Base-by-base conservation (phyloP, 2,329 filamentous ascomycete genomes). In the Exophiala alcalophila region DNA sequence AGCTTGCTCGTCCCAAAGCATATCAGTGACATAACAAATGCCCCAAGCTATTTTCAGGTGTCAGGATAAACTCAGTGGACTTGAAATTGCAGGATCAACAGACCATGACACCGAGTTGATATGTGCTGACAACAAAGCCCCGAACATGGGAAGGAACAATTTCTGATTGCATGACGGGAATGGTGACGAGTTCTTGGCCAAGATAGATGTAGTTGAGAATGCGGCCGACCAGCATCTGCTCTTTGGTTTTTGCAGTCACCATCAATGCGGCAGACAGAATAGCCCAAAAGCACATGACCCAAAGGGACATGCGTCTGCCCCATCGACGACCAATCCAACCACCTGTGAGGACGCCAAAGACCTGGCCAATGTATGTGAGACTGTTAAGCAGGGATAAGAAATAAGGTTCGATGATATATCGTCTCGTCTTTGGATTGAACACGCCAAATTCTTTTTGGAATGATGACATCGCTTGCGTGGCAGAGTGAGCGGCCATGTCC, bases 181-280 rank as follows among this genome's bases (percentile, higher is more conserved):
- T 35, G 6, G 38, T 41, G 4, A 38, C 38, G 11, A 48, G 40
- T 12, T 48, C 45, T n/a, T 42, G 38, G 11, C 45, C 45, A 9
- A 48, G 25, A 15, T 48, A 48, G 40, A 48, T 30, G 19, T 48
- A 48, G 30, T 48, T 48, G 20, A 48, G 7, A 12, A 48, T 40
- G 5, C 45, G 40, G 7, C 31, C 45, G 23, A 32, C 35, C 16
- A 48, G 16, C 11, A 48, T 30, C 24, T 48, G 45, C 16, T 48
- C 45, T 12, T 41, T 44, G n/a, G 26, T 28, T 26, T 48, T 19
- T 4, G 45, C 38, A 10, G 40, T 48, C 7, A 48, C 33, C 5
- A 48, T 26, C 31, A 48, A 14, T 3, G 34, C 30, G 14, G 45
- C 45, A 5, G 40, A 26, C 29, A 44, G 2, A 10, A 44, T 16